Conservation (phyloP, 179 eudicot species). For the Heliamphora pulchella region DNA sequence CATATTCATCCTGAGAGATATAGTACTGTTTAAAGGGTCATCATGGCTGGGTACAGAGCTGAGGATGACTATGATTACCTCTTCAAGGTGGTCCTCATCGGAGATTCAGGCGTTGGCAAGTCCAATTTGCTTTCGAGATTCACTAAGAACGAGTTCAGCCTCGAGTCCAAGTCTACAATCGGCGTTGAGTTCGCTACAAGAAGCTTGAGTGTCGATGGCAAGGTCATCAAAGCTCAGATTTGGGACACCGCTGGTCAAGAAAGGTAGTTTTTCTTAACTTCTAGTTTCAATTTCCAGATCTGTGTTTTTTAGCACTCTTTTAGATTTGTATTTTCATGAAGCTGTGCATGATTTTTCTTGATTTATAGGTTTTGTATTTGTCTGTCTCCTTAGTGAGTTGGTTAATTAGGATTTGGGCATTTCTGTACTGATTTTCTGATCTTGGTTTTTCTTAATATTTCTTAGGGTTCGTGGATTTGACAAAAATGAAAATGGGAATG, state of each 20-base stretch:
- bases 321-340: background rate
- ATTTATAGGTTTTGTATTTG: conserved; percentile 4
- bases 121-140: conserved; percentile 69
- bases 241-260: conserved; percentile 83
- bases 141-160: conserved; percentile 58
- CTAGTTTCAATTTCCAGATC: conserved; percentile 14
- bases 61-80: conserved; percentile 69
- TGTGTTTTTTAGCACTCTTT: background rate
- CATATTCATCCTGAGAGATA: background rate
- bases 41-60: conserved; percentile 59
- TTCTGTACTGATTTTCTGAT: background rate
- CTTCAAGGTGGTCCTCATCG: conserved; percentile 58
- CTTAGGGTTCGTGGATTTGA: conserved; percentile 10
- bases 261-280: conserved; percentile 27
- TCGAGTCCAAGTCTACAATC: conserved; percentile 68
- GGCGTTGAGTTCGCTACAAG: conserved; percentile 72
- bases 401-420: background rate
- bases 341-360: background rate
- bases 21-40: background rate
- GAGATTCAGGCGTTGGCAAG: conserved; percentile 69
- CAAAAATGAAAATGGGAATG: background rate
- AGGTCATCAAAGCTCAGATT: conserved; percentile 76
- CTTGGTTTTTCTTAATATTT: background rate
- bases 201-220: conserved; percentile 56
- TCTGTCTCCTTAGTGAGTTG: background rate